Evolutionary conservation across 2,329 filamentous ascomycete genomes (phyloP).

Genomic region (Teratosphaeria gauchensis): DNA sequence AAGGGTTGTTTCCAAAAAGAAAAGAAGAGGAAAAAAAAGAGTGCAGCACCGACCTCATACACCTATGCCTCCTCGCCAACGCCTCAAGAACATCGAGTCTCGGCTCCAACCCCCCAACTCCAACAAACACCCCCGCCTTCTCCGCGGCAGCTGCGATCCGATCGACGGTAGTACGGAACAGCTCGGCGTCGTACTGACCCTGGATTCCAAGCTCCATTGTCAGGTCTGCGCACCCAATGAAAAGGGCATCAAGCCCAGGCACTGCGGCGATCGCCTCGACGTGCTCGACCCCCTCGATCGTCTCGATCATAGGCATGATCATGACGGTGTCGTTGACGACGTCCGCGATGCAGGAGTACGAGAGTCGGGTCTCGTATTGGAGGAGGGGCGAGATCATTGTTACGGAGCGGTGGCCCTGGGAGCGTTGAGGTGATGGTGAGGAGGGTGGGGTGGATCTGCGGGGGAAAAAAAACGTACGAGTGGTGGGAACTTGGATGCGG

Average conservation of each 20-base stretch:
- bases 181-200: not conserved
- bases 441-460: too few species aligned
- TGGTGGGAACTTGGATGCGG: not conserved
- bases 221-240: not conserved
- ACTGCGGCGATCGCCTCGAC: not conserved
- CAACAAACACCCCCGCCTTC: not conserved
- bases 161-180: not conserved
- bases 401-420: not conserved
- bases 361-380: not conserved
- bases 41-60: not conserved
- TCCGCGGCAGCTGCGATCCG: not conserved
- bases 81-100: not conserved
- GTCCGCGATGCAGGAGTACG: not conserved
- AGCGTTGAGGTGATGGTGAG: not conserved
- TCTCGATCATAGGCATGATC: not conserved
- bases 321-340: not conserved
- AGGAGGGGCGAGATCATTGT: not conserved
- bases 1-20: too few species aligned
- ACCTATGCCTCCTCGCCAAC: not conserved
- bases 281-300: not conserved
- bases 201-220: not conserved
- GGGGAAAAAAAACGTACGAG: not conserved
- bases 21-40: too few species aligned
- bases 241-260: not conserved
- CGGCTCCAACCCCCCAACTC: not conserved